Conservation (phyloP, 2,329 filamentous ascomycete species). For the Sporothrix mexicana region DNA sequence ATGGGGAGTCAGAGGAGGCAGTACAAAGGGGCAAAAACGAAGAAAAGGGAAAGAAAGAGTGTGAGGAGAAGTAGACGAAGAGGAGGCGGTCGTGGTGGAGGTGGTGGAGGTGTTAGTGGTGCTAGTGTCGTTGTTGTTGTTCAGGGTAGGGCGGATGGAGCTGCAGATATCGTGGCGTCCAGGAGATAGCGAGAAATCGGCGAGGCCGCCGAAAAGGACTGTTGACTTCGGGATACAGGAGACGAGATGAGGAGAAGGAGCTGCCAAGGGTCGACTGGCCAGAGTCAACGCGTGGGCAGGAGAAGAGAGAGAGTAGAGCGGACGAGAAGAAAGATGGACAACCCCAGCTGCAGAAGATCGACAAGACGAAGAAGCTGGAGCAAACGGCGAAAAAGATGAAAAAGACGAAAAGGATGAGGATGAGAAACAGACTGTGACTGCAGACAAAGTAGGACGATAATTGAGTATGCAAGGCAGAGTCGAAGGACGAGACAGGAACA, state of each 20-base stretch:
- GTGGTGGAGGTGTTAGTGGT: slow-evolving; percentile 12
- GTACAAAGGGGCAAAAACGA: slow-evolving; percentile 18
- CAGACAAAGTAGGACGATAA: neutral
- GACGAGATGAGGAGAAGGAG: neutral
- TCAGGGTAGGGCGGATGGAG: slow-evolving; percentile 27
- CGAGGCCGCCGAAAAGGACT: slow-evolving; percentile 5
- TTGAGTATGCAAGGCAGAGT: slow-evolving; percentile 25
- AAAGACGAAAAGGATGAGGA: neutral
- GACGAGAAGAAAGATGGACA: neutral
- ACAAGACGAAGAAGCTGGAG: too few species aligned
- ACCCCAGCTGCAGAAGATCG: neutral
- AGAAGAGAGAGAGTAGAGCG: neutral
- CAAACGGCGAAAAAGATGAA: neutral
- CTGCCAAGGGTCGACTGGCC: slow-evolving; percentile 16
- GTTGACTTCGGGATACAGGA: neutral
- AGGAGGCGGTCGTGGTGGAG: slow-evolving; percentile 13
- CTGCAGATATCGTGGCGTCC: slow-evolving; percentile 23
- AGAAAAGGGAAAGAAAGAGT: neutral
- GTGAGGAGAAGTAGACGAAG: slow-evolving; percentile 22
- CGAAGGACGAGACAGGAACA: slow-evolving; percentile 24
- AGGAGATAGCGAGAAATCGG: slow-evolving; percentile 25
- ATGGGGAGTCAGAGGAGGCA: slow-evolving; percentile 14
- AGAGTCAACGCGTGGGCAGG: slow-evolving; percentile 20
- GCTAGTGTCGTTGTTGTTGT: slow-evolving; percentile 23
- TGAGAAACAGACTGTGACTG: neutral